Conservation (phyloP, 1,284 basidiomycete genomes). For the Xanthoconium separans region DNA sequence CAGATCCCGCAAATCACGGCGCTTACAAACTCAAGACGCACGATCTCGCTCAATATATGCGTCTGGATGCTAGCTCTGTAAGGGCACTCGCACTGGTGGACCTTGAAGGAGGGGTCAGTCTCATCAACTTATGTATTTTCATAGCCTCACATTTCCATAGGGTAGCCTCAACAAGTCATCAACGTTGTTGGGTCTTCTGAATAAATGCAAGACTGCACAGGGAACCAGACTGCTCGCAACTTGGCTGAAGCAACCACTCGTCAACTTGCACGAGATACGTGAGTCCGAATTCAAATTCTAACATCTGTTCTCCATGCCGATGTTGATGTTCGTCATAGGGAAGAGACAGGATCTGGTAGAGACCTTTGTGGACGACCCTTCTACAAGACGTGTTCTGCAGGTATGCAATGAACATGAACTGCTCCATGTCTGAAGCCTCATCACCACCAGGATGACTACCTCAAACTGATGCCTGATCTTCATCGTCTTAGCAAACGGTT, state of each 20-base stretch:
- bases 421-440: not conserved
- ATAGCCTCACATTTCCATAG: conserved; percentile 30
- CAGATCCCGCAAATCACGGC: conserved; percentile 80
- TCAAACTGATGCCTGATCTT: conserved; percentile 94
- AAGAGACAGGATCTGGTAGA: conserved; percentile 89
- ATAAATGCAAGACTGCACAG: conserved; percentile 96
- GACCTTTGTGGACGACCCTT: conserved; percentile 79
- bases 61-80: conserved; percentile 92
- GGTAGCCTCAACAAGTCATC: conserved; percentile 69
- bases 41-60: conserved; percentile 94
- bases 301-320: not conserved
- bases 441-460: conserved; percentile 67
- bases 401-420: conserved; percentile 36
- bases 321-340: conserved; percentile 40
- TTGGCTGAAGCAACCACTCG: conserved; percentile 96
- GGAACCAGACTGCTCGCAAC: conserved; percentile 88
- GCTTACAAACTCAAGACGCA: conserved; percentile 84
- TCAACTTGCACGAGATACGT: conserved; percentile 94
- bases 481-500: conserved; percentile 93
- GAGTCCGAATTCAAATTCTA: conserved; percentile 33
- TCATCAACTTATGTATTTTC: conserved; percentile 9
- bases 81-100: conserved; percentile 90
- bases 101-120: conserved; percentile 50
- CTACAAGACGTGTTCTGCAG: conserved; percentile 71
- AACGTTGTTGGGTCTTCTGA: conserved; percentile 87